phyloP scores from a whole-genome alignment of 1,139 yeast species.

The Taphrina confusa region DNA sequence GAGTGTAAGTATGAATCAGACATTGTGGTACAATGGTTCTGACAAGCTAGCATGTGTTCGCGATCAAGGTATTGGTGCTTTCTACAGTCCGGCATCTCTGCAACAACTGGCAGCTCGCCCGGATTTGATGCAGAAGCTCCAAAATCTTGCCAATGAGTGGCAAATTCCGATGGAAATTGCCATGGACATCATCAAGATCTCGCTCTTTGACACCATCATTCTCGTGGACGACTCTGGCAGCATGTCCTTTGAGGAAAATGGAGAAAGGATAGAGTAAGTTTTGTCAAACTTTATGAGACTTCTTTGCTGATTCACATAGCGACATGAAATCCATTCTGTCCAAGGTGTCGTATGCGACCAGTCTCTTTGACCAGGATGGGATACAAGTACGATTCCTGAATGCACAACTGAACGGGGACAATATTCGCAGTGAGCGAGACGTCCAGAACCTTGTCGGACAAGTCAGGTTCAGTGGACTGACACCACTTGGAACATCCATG shows the following conservation, averaged over 20 bases:
- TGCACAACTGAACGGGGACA: constrained; percentile 43
- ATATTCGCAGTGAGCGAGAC: constrained; percentile 43
- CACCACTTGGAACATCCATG: constrained; percentile 46
- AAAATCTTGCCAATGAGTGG: constrained; percentile 43
- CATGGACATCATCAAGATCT: constrained; percentile 44
- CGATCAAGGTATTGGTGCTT: constrained; percentile 44
- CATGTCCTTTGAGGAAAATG: constrained; percentile 47
- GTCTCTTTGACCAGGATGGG: constrained; percentile 47
- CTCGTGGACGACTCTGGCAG: constrained; percentile 48
- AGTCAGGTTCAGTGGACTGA: constrained; percentile 45
- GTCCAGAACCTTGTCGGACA: constrained; percentile 43
- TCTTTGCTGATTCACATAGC: background rate
- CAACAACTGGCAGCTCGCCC: constrained; percentile 44
- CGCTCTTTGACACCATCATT: constrained; percentile 46
- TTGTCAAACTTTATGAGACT: background rate
- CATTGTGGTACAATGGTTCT: too few species aligned
- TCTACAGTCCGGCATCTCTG: constrained; percentile 45
- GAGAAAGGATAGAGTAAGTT: constrained; percentile 45
- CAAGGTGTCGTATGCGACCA: constrained; percentile 46
- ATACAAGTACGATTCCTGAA: constrained; percentile 47
- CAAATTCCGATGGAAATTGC: constrained; percentile 46
- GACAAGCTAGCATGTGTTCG: constrained; percentile 43
- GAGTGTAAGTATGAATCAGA: constrained; percentile 28
- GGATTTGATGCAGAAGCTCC: constrained; percentile 42
- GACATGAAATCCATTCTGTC: constrained; percentile 46